Conservation (phyloP, 2,329 filamentous ascomycete species). For the Penicillium sp. region DNA sequence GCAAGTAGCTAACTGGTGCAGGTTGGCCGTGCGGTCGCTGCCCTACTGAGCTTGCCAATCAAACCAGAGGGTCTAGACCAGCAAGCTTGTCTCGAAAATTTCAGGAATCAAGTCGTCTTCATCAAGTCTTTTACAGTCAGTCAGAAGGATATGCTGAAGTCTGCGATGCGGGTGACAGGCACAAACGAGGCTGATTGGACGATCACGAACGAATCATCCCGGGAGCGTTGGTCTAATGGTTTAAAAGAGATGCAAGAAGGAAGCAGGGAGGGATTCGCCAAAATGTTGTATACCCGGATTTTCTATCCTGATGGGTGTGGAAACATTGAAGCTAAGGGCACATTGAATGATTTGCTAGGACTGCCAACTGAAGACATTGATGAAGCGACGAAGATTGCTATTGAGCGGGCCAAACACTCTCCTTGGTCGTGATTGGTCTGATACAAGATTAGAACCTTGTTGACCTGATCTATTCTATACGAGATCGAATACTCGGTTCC, state of each 20-base stretch:
- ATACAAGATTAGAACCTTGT: no score
- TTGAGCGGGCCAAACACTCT: conserved; percentile 28
- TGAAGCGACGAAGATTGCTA: conserved; percentile 45
- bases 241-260: conserved; percentile 41
- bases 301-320: conserved; percentile 45
- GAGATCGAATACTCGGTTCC: no score
- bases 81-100: conserved; percentile 10
- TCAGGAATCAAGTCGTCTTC: conserved; percentile 15
- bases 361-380: conserved; percentile 56
- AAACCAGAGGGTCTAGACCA: conserved; percentile 1
- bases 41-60: conserved; percentile 39
- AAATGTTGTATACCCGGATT: conserved; percentile 50
- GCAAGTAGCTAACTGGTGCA: conserved; percentile 32
- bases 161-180: conserved; percentile 21
- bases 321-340: conserved; percentile 35
- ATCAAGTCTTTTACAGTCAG: conserved; percentile 18
- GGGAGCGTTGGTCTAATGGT: conserved; percentile 46
- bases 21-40: conserved; percentile 45
- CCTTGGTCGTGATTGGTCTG: conserved; percentile 1
- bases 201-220: conserved; percentile 45
- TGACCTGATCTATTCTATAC: no score
- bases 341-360: conserved; percentile 48
- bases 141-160: conserved; percentile 25
- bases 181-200: conserved; percentile 33
- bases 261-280: conserved; percentile 41